Base-by-base conservation (phyloP, 768 basidiomycete species). In the Mycena metata region DNA sequence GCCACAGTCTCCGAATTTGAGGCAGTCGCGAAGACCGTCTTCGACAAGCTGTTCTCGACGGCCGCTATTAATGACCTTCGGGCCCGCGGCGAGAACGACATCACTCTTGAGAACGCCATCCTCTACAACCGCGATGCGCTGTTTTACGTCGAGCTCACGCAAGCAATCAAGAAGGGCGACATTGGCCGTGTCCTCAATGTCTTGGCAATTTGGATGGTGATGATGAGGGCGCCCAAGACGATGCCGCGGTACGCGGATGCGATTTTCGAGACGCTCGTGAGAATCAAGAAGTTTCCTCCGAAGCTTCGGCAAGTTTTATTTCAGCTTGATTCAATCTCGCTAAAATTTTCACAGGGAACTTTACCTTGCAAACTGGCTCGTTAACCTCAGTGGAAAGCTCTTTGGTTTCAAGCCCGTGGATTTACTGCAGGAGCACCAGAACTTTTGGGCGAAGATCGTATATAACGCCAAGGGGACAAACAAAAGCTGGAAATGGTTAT, bases 201-300 rank as follows among this genome's bases (percentile, higher is more conserved):
- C 2, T 42, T 72, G 2, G 3, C 21, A 1, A 51, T 70, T 23
- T 72, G 65, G 64, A 67, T 70, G 68, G 55, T 74, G 10, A 70
- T 72, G 68, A 67, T 74, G 64, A 51, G 72, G 17, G 36, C 62
- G 1, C 26, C 39, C 13, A 56, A 55, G 16, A 68, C 68, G 4
- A 74, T 72, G 73, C 72, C 73, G 0, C 66, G 64, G 24, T 74
- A 74, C 58, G 72, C 70, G 0, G 72, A 73, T 51, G 72, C 70
- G 0, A 59, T 73, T 16, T 64, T 64, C 24, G 62, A 55, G 41
- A 64, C 62, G 3, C 42, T 64, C 10, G 63, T 55, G 19, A 26
- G 57, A 13, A 23, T 55, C 21, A 45, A 46, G 16, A 33, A 35
- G 0, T 58, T 58, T 26, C 57, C 57, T 19, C 57, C 57, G 5